Conservation (phyloP, 1,284 basidiomycete species). For the Puccinia coronata region DNA sequence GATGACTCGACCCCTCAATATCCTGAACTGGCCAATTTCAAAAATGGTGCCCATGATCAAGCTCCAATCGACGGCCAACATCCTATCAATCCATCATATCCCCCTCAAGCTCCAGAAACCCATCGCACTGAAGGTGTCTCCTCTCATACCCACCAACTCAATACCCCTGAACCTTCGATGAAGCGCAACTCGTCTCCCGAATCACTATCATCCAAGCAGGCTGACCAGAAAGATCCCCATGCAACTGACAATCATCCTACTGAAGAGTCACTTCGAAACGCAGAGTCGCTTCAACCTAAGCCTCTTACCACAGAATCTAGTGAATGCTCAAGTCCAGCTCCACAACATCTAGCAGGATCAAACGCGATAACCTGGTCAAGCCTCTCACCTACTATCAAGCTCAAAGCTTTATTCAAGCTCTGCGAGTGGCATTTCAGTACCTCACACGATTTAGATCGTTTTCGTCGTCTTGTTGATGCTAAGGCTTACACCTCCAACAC, state of each 20-base stretch:
- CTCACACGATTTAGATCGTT: constrained; percentile 35
- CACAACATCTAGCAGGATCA: constrained; percentile 1
- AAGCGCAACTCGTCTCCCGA: not conserved
- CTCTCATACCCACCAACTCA: not conserved
- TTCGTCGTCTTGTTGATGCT: constrained; percentile 34
- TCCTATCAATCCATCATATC: constrained; percentile 9
- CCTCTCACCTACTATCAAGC: constrained; percentile 26
- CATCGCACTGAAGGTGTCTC: not conserved
- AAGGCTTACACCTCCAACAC: constrained; percentile 12
- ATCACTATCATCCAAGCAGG: not conserved
- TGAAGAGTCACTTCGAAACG: no score
- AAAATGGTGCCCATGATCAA: constrained; percentile 4
- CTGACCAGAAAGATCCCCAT: not conserved
- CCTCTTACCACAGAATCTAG: not conserved
- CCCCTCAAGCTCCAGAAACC: not conserved
- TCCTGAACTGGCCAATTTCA: not conserved
- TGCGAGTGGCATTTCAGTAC: constrained; percentile 49
- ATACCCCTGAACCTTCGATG: not conserved
- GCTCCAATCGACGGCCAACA: not conserved
- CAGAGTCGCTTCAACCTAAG: no score
- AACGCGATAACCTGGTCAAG: constrained; percentile 36
- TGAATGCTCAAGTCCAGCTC: constrained; percentile 1
- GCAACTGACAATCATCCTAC: not conserved
- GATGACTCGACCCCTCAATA: not conserved
- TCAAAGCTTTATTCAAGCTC: constrained; percentile 21